Percentiles rank a stretch among this genome's conserved stretches.
Evolutionary conservation across 148 eudicot species (phyloP).

Genomic region (Silene latifolia): DNA sequence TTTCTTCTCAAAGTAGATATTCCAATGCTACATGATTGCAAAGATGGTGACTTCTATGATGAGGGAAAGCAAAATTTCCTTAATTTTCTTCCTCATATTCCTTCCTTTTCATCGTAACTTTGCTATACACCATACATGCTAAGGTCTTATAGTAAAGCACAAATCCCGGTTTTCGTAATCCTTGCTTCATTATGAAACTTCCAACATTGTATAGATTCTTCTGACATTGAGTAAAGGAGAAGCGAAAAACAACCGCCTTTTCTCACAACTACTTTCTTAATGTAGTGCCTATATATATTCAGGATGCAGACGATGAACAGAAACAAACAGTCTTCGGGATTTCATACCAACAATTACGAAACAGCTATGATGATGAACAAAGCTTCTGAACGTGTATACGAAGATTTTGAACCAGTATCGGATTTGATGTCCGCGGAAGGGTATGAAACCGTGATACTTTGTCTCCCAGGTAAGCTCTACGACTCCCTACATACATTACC

Average conservation of each 20-base stretch:
- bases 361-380: slow-evolving; percentile 8
- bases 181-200: slow-evolving; percentile 7
- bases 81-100: not conserved
- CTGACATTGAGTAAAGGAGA: slow-evolving; percentile 4
- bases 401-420: slow-evolving; percentile 39
- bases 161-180: not conserved
- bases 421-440: slow-evolving; percentile 37
- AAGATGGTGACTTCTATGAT: slow-evolving; percentile 26
- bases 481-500: not conserved
- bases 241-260: slow-evolving; percentile 6
- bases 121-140: not conserved
- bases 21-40: slow-evolving; percentile 7
- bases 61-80: slow-evolving; percentile 15
- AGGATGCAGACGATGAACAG: not conserved
- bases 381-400: slow-evolving; percentile 27
- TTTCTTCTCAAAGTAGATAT: slow-evolving; percentile 26
- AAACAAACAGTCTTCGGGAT: not conserved
- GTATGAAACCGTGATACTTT: slow-evolving; percentile 42
- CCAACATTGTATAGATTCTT: slow-evolving; percentile 19
- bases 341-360: not conserved
- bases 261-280: too few relatives aligned
- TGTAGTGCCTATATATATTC: not conserved
- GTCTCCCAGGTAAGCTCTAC: slow-evolving; percentile 46
- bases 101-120: not conserved
- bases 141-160: not conserved